These are phyloP conservation scores for Zasmidium cellare DNA, from an alignment of 2,329 filamentous ascomycete genomes.

Conservation along the genomic window DNA sequence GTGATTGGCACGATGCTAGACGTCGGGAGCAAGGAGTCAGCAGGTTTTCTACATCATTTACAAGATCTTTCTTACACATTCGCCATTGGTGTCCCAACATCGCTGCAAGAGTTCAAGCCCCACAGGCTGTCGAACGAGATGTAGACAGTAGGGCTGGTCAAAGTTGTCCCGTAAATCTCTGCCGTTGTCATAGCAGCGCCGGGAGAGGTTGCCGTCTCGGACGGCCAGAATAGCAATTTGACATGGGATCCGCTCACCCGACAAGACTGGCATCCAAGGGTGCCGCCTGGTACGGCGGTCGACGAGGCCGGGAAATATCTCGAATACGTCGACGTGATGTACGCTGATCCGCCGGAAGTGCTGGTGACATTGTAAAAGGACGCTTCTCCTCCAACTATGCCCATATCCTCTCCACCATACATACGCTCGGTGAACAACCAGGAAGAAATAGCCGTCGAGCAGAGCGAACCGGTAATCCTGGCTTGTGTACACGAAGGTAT, in stretches of 20 bases:
- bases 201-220: conserved; percentile 6
- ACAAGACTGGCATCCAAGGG: conserved; percentile 20
- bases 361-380: background rate
- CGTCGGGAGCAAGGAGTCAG: no score
- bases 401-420: background rate
- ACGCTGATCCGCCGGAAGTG: background rate
- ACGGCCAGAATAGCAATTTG: conserved; percentile 22
- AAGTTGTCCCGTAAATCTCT: conserved; percentile 13
- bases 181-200: conserved; percentile 12
- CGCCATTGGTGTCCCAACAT: conserved; percentile 12
- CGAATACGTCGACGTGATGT: background rate
- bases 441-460: background rate
- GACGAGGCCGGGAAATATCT: conserved; percentile 17
- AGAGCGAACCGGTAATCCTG: background rate
- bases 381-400: background rate
- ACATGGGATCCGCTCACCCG: conserved; percentile 20
- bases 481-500: conserved; percentile 4
- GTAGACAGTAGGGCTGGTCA: conserved; percentile 26
- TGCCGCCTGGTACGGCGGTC: conserved; percentile 16
- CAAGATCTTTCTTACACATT: no score
- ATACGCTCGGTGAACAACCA: background rate
- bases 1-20: conserved; percentile 23
- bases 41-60: no score
- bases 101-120: conserved; percentile 22
- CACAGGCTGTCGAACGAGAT: conserved; percentile 23